Conservation (phyloP, 140 eudicot species). For the Cichorium intybus region DNA sequence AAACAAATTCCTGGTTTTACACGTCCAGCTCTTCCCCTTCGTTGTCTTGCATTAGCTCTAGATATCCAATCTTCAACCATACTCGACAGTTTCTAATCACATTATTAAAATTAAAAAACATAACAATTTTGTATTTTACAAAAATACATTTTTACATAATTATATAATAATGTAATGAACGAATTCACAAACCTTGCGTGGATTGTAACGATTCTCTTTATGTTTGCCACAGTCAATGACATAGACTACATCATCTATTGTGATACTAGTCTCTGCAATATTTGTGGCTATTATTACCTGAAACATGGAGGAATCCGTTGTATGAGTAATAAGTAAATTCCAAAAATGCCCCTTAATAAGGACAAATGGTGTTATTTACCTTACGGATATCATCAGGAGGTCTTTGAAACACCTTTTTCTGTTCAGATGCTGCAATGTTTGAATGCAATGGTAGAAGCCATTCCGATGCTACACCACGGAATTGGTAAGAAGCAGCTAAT, state of each 20-base stretch:
- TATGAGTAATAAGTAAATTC: neutral
- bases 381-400: conserved; percentile 79
- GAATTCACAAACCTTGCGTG: conserved; percentile 74
- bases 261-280: conserved; percentile 98
- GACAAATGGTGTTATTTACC: conserved; percentile 38
- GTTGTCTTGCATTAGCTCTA: conserved; percentile 95
- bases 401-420: conserved; percentile 71
- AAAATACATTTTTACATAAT: neutral
- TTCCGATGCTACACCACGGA: conserved; percentile 77
- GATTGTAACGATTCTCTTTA: conserved; percentile 96
- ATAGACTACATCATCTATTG: conserved; percentile 95
- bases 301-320: too few relatives aligned
- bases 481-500: conserved; percentile 74
- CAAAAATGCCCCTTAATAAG: neutral
- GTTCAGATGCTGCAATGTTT: conserved; percentile 82
- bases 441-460: conserved; percentile 96
- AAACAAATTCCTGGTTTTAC: conserved; percentile 95
- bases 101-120: conserved; percentile 6
- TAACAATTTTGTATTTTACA: too few relatives aligned
- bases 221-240: conserved; percentile 94
- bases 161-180: neutral
- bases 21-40: conserved; percentile 98
- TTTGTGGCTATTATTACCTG: conserved; percentile 96
- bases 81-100: conserved; percentile 77
- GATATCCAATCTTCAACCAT: conserved; percentile 99